Evolutionary conservation across 495 filamentous ascomycete genomes (phyloP), one percentile per base, ranked within the genome.

Genomic region (Podospora australis): DNA sequence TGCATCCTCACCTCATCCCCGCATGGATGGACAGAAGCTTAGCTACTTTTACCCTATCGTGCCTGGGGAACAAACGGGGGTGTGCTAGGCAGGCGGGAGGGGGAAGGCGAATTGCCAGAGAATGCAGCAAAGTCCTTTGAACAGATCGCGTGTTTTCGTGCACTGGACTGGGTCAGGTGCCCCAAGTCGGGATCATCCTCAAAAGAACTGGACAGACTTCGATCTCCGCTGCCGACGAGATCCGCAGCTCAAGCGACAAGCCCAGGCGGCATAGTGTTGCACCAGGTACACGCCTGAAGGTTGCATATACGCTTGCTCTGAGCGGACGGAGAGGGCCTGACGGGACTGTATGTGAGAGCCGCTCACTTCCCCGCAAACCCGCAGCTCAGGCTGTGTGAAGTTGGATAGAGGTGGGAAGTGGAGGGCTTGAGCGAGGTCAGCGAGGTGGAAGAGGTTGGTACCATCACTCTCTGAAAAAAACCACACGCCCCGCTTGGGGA

Each of bases 1-100:
- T 44, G 30, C 40, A 44, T 24, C 32, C 11, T 21, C 36, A 11
- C 16, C 23, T 50, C 48, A 35, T 23, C 39, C 48, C 28, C 35
- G 48, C 30, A 35, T 38, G 23, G 45, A 20, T 16, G 20, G 34
- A 16, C 3, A 11, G 38, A 2, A 17, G 13, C 20, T 19, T 16
- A 6, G 22, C 11, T 13, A 14, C 24, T 2, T 2, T 35, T 17
- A 35, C 6, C 16, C n/a, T n/a, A n/a, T n/a, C 44, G 29, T 36
- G 34, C 13, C 38, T 21, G 19, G 19, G 38, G 38, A 30, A 16
- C 17, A 19, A 20, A 40, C 38, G 17, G 38, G 39, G 20, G 3
- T 25, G 26, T 42, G 39, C 39, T 25, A 24, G 39, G 14, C 14
- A 10, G 5, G 13, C 39, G 6, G 23, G 16, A 25, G 21, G 39